Conservation (phyloP, 768 basidiomycete genomes). For the Mycena floridula region DNA sequence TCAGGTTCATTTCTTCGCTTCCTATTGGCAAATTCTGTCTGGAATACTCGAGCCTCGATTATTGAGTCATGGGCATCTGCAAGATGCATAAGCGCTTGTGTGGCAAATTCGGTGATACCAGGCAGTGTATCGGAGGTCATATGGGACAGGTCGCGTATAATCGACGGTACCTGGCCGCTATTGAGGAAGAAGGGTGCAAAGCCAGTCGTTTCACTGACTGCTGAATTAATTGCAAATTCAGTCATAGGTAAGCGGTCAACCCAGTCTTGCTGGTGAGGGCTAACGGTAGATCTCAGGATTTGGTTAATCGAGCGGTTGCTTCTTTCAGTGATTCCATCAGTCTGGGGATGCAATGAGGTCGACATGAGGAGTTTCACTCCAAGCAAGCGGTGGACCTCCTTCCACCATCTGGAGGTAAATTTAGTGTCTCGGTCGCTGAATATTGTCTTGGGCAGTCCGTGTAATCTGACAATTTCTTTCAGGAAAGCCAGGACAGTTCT, state of each 20-base stretch:
- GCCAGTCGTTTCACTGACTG: too few species aligned
- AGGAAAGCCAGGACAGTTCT: not conserved
- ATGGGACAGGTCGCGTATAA: too few species aligned
- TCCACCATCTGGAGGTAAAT: slow-evolving; percentile 24
- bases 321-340: slow-evolving; percentile 15
- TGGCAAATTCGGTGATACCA: slow-evolving; percentile 13
- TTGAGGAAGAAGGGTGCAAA: not conserved
- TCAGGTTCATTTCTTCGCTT: slow-evolving; percentile 1
- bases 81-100: slow-evolving; percentile 9
- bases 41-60: slow-evolving; percentile 7
- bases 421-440: slow-evolving; percentile 22
- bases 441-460: slow-evolving; percentile 7
- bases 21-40: slow-evolving; percentile 17
- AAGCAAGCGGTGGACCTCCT: slow-evolving; percentile 9
- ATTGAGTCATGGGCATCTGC: slow-evolving; percentile 14
- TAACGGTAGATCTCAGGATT: not conserved
- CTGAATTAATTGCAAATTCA: not conserved
- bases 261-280: not conserved
- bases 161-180: not conserved
- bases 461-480: not conserved
- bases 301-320: not conserved
- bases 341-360: not conserved
- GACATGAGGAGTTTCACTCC: slow-evolving; percentile 13
- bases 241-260: slow-evolving; percentile 11
- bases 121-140: not conserved